These are phyloP conservation scores for Myriosclerotinia duriaeana DNA, from an alignment of 2,329 filamentous ascomycete genomes.

Conservation along the genomic window DNA sequence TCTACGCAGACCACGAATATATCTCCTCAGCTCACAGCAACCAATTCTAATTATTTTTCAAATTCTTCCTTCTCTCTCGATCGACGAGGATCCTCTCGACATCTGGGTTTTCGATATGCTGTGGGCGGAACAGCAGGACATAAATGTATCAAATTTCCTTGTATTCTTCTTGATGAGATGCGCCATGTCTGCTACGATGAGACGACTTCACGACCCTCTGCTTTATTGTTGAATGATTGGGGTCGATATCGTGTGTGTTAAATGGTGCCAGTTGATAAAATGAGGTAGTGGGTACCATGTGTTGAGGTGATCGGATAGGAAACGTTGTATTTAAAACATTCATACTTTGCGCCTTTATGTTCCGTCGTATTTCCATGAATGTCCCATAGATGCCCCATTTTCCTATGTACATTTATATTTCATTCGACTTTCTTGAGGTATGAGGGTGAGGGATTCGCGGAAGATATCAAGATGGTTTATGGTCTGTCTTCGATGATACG, in stretches of 20 bases:
- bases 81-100: not conserved
- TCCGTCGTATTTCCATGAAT: not conserved
- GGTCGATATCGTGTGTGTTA: conserved; percentile 1
- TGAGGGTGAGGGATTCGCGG: not conserved
- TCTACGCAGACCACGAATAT: conserved; percentile 49
- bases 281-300: conserved; percentile 7
- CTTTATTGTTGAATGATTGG: conserved; percentile 8
- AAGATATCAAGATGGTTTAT: not conserved
- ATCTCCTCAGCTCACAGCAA: conserved; percentile 43
- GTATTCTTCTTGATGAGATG: conserved; percentile 25
- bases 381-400: not conserved
- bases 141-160: conserved; percentile 23
- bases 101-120: conserved; percentile 12
- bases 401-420: not conserved
- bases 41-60: conserved; percentile 21
- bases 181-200: conserved; percentile 30
- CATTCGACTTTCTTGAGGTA: not conserved
- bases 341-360: conserved; percentile 2
- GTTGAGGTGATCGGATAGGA: conserved; percentile 11
- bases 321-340: conserved; percentile 24
- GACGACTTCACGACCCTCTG: conserved; percentile 33
- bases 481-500: not conserved
- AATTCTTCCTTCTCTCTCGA: conserved; percentile 16
- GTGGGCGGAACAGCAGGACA: conserved; percentile 15
- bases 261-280: conserved; percentile 13